These are phyloP conservation scores for Blastobotrys peoriensis DNA, from an alignment of 805 yeast species.

Conservation along the genomic window DNA sequence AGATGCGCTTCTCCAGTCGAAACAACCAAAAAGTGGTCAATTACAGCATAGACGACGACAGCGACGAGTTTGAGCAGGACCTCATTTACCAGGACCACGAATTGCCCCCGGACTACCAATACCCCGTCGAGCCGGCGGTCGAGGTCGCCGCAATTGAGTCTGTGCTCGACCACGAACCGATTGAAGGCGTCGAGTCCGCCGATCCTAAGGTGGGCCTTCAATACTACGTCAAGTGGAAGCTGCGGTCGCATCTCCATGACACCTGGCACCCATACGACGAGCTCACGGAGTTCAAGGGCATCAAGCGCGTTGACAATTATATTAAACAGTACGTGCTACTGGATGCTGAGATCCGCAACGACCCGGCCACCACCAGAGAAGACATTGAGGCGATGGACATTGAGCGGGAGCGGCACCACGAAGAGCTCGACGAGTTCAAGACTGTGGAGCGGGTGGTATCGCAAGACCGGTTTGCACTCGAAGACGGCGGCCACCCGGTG, in stretches of 20 bases:
- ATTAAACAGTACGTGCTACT: slow-evolving; percentile 67
- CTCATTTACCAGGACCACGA: slow-evolving; percentile 25
- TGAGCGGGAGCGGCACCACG: slow-evolving; percentile 78
- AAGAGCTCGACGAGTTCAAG: slow-evolving; percentile 76
- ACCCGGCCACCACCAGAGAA: slow-evolving; percentile 79
- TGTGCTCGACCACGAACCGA: slow-evolving; percentile 51
- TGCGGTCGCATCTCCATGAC: slow-evolving; percentile 84
- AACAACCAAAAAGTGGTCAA: slow-evolving; percentile 65
- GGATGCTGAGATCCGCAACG: slow-evolving; percentile 72
- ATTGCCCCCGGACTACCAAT: slow-evolving; percentile 11
- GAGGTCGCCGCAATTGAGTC: slow-evolving; percentile 38
- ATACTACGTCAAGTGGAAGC: slow-evolving; percentile 70
- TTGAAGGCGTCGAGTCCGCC: slow-evolving; percentile 31
- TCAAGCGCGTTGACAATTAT: slow-evolving; percentile 83
- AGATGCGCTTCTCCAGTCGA: slow-evolving; percentile 67
- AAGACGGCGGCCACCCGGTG: slow-evolving; percentile 56
- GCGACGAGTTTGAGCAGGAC: slow-evolving; percentile 44
- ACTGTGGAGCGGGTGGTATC: slow-evolving; percentile 87
- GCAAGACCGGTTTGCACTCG: slow-evolving; percentile 52
- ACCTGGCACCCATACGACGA: slow-evolving; percentile 76
- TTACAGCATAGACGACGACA: slow-evolving; percentile 66
- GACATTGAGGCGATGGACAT: slow-evolving; percentile 91
- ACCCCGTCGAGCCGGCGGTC: slow-evolving; percentile 33
- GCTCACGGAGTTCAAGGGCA: slow-evolving; percentile 54
- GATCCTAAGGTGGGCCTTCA: slow-evolving; percentile 24